Conservation (phyloP, 768 basidiomycete genomes). For the Naganishia vaughanmartiniae region DNA sequence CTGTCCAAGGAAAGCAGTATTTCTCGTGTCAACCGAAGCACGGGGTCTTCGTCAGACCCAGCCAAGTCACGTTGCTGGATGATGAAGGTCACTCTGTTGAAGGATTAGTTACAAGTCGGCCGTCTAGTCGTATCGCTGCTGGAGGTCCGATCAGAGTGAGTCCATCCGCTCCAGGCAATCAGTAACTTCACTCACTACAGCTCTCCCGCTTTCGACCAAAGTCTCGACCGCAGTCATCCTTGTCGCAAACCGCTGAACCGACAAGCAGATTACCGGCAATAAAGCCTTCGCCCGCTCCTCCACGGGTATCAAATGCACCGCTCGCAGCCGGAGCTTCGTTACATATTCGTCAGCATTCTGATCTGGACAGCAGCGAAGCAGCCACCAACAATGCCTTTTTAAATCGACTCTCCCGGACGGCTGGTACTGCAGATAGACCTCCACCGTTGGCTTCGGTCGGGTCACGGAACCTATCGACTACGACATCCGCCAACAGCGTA, state of each 20-base stretch:
- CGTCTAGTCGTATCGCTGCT: background rate
- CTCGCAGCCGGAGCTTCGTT: background rate
- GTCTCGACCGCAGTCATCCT: conserved; percentile 24
- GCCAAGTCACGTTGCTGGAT: conserved; percentile 68
- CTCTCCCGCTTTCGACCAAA: background rate
- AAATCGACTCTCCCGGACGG: conserved; percentile 6
- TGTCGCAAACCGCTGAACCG: background rate
- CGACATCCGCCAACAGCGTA: background rate
- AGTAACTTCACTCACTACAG: background rate
- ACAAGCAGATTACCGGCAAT: background rate
- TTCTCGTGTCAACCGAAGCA: conserved; percentile 72
- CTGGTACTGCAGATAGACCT: conserved; percentile 4
- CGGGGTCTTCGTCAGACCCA: conserved; percentile 86
- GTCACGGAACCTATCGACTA: conserved; percentile 1
- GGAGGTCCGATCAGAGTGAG: background rate
- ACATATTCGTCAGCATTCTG: background rate
- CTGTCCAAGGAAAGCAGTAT: conserved; percentile 72
- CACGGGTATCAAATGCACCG: background rate
- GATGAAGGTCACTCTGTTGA: background rate
- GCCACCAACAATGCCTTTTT: background rate
- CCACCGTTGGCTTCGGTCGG: background rate
- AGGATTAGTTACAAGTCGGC: background rate
- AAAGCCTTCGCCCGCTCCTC: background rate
- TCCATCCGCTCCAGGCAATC: background rate
- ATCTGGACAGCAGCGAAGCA: background rate